Conservation (phyloP, 2,329 filamentous ascomycete species). For the Calycina herbarum region DNA sequence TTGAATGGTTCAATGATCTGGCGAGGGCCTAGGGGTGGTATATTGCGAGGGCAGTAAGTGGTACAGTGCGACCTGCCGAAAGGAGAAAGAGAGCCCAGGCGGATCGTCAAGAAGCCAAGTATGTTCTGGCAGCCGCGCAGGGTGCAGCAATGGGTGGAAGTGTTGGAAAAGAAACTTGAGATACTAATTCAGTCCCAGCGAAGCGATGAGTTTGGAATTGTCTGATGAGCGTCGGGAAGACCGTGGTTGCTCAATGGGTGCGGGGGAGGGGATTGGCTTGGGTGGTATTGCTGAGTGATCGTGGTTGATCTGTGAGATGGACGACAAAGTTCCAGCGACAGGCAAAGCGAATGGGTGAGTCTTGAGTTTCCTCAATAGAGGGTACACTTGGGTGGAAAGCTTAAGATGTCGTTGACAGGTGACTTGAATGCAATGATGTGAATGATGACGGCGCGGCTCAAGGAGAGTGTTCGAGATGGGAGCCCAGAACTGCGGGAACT, state of each 20-base stretch:
- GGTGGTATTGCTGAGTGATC: not conserved
- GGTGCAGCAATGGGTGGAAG: not conserved
- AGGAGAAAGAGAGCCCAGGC: constrained; percentile 21
- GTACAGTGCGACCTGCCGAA: constrained; percentile 29
- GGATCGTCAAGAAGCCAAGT: constrained; percentile 6
- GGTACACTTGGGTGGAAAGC: constrained; percentile 22
- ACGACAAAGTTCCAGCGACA: not conserved
- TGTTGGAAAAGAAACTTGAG: not conserved
- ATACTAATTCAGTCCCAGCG: not conserved
- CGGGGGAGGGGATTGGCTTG: constrained; percentile 1
- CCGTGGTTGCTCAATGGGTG: not conserved
- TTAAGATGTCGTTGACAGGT: constrained; percentile 22
- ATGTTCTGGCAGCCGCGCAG: not conserved
- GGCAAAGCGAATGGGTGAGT: not conserved
- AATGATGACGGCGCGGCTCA: constrained; percentile 6
- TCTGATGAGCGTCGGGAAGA: not conserved
- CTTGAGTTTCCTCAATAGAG: constrained; percentile 16
- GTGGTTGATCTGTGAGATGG: not conserved
- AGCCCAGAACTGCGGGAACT: constrained; percentile 3
- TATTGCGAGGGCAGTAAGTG: constrained; percentile 22
- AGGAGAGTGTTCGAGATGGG: not conserved
- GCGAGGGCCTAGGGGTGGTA: constrained; percentile 7
- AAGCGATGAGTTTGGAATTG: not conserved
- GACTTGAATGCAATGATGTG: constrained; percentile 12
- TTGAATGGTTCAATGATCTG: constrained; percentile 9